These are phyloP conservation scores for Boletus vinaceobasis DNA, from an alignment of 768 basidiomycete species.

Conservation along the genomic window DNA sequence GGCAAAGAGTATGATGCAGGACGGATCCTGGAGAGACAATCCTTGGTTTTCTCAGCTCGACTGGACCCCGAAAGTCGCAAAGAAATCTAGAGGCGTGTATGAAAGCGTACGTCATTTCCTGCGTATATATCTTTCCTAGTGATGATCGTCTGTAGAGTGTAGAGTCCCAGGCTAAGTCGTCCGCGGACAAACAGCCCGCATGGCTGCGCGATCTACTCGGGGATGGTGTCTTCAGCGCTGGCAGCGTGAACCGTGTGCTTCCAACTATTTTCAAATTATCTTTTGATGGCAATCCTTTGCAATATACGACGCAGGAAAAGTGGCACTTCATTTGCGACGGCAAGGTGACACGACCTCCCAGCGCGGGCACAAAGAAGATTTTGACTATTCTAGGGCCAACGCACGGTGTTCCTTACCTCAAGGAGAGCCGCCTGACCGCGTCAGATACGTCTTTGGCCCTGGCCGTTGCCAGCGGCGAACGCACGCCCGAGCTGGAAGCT, in stretches of 20 bases:
- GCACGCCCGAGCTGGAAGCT: slow-evolving; percentile 30
- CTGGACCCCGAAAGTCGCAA: slow-evolving; percentile 86
- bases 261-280: slow-evolving; percentile 66
- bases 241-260: slow-evolving; percentile 45
- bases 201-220: slow-evolving; percentile 57
- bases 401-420: slow-evolving; percentile 46
- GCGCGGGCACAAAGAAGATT: slow-evolving; percentile 41
- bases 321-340: slow-evolving; percentile 60
- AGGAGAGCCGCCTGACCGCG: slow-evolving; percentile 40
- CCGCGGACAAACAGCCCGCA: slow-evolving; percentile 35
- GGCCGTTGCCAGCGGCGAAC: slow-evolving; percentile 44
- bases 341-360: slow-evolving; percentile 39
- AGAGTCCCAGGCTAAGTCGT: background rate
- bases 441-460: slow-evolving; percentile 43
- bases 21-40: slow-evolving; percentile 62
- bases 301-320: slow-evolving; percentile 48
- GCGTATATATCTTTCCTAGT: background rate
- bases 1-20: slow-evolving; percentile 46
- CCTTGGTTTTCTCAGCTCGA: slow-evolving; percentile 90
- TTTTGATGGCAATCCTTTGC: slow-evolving; percentile 60
- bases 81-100: slow-evolving; percentile 61
- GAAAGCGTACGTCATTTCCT: slow-evolving; percentile 20
- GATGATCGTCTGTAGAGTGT: slow-evolving; percentile 5
- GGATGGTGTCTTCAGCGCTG: slow-evolving; percentile 38
- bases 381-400: slow-evolving; percentile 43